phyloP scores from a whole-genome alignment of 2,329 filamentous ascomycete genomes.

The Shiraia bambusicola region DNA sequence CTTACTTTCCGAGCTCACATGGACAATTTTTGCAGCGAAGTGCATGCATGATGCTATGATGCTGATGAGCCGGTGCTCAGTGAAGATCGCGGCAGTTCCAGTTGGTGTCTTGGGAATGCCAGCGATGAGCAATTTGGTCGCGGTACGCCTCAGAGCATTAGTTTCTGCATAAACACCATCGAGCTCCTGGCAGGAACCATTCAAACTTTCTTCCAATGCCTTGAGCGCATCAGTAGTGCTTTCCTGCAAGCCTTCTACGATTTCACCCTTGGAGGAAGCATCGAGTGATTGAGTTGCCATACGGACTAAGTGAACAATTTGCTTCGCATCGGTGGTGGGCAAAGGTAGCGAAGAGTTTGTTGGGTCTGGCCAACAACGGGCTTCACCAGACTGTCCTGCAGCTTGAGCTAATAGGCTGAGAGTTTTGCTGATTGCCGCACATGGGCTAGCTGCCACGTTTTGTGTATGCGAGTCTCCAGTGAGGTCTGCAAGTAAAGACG shows the following conservation, averaged over 20 bases:
- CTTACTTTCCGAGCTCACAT: constrained; percentile 20
- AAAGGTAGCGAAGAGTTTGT: constrained; percentile 13
- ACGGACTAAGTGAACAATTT: constrained; percentile 27
- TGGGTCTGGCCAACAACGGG: constrained; percentile 34
- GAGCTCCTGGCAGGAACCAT: constrained; percentile 36
- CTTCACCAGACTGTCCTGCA: constrained; percentile 36
- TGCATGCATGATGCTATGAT: constrained; percentile 34
- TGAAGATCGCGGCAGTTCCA: background rate
- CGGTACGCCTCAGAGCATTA: constrained; percentile 35
- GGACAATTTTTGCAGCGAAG: constrained; percentile 39
- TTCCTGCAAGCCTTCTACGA: constrained; percentile 17
- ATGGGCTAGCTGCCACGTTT: background rate
- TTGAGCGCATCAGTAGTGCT: constrained; percentile 27
- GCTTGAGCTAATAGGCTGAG: constrained; percentile 39
- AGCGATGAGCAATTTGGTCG: constrained; percentile 26
- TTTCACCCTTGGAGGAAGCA: constrained; percentile 20
- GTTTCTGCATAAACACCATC: constrained; percentile 42
- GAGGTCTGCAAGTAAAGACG: constrained; percentile 29
- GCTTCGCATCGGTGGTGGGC: constrained; percentile 23
- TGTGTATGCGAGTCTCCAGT: constrained; percentile 4
- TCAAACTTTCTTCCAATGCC: constrained; percentile 30
- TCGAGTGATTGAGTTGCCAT: constrained; percentile 37
- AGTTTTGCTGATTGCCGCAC: constrained; percentile 14
- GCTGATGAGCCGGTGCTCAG: constrained; percentile 20
- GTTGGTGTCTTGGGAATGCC: constrained; percentile 7